phyloP scores from a whole-genome alignment of 129 eudicot genomes.

The Saussurea involucrata region DNA sequence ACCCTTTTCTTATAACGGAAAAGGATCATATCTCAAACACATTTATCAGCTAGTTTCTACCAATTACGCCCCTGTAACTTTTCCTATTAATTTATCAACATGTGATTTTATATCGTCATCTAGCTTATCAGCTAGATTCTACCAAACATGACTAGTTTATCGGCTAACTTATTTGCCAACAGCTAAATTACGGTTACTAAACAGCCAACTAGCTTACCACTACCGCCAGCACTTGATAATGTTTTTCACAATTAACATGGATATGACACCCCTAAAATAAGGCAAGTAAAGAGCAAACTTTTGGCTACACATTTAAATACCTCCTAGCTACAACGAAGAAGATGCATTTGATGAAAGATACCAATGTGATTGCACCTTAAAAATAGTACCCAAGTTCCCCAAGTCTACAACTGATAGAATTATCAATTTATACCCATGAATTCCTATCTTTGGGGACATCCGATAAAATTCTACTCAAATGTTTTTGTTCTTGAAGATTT shows the following conservation, averaged over 20 bases:
- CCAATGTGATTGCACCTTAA: neutral
- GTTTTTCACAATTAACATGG: neutral
- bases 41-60: neutral
- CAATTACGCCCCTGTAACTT: neutral
- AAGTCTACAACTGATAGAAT: neutral
- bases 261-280: neutral
- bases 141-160: neutral
- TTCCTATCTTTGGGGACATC: neutral
- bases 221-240: neutral
- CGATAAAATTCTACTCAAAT: too few species aligned
- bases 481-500: too few species aligned
- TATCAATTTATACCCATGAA: neutral
- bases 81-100: neutral
- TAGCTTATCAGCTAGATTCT: neutral
- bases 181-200: too few species aligned
- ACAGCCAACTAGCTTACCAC: neutral
- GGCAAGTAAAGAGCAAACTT: neutral
- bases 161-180: neutral
- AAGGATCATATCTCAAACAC: neutral
- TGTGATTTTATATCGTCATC: neutral
- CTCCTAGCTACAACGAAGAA: neutral
- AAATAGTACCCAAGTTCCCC: neutral
- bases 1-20: neutral
- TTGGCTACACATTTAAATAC: neutral
- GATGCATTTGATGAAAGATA: neutral